Percentiles rank a stretch among this genome's conserved stretches.
These are phyloP conservation scores for Basidiobolus meristosporus DNA, from an alignment of 371 early-diverging fungal species.

Conservation along the genomic window DNA sequence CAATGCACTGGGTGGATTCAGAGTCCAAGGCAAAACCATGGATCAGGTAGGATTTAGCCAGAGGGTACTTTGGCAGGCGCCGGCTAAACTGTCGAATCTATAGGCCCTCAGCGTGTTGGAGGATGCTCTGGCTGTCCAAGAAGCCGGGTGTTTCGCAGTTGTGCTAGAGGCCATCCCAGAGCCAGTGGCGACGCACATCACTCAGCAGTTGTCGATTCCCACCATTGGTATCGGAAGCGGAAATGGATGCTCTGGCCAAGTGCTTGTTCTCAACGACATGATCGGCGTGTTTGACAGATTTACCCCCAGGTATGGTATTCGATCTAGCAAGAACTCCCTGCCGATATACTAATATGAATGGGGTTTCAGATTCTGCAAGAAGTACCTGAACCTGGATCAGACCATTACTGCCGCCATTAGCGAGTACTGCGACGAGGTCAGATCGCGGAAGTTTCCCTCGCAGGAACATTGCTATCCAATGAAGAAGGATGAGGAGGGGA, in stretches of 20 bases:
- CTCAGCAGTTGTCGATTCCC: slow-evolving; percentile 51
- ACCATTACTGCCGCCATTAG: slow-evolving; percentile 42
- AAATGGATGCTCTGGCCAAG: slow-evolving; percentile 72
- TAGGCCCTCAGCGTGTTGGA: slow-evolving; percentile 49
- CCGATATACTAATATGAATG: not conserved
- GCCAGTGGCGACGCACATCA: slow-evolving; percentile 67
- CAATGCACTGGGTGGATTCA: slow-evolving; percentile 71
- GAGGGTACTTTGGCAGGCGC: not conserved
- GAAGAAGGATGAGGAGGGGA: slow-evolving; percentile 24
- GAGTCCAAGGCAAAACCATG: slow-evolving; percentile 79
- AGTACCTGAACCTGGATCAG: slow-evolving; percentile 60
- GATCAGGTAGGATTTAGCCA: slow-evolving; percentile 16
- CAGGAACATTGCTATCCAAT: slow-evolving; percentile 53
- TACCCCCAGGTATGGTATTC: slow-evolving; percentile 30
- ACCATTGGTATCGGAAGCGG: slow-evolving; percentile 97
- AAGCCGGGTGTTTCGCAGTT: slow-evolving; percentile 79
- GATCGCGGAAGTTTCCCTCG: slow-evolving; percentile 57
- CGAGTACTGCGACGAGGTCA: slow-evolving; percentile 59
- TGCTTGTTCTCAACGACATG: slow-evolving; percentile 77
- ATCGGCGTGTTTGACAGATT: slow-evolving; percentile 72
- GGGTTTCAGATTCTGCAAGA: slow-evolving; percentile 58
- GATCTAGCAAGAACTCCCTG: not conserved
- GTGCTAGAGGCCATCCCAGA: slow-evolving; percentile 89
- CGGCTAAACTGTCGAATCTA: not conserved
- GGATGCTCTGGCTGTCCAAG: slow-evolving; percentile 76